These are phyloP conservation scores for Kluyveromyces marxianus DNA, from an alignment of 1,139 yeast species.

Conservation along the genomic window DNA sequence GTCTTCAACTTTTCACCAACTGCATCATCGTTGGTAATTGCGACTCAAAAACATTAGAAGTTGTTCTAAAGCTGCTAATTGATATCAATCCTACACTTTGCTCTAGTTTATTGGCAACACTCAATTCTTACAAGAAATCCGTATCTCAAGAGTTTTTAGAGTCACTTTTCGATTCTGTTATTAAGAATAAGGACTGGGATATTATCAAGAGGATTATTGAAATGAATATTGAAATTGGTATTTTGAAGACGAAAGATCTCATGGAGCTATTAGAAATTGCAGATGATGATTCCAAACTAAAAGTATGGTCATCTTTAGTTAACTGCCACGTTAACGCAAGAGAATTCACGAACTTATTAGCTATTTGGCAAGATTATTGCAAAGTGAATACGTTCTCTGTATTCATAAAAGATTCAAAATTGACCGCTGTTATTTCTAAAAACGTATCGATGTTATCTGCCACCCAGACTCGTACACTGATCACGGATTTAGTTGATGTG, in stretches of 20 bases:
- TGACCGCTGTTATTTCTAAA: constrained; percentile 35
- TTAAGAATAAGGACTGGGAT: constrained; percentile 34
- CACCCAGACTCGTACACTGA: constrained; percentile 34
- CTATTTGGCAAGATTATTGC: constrained; percentile 40
- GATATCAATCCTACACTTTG: constrained; percentile 33
- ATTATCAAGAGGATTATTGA: constrained; percentile 39
- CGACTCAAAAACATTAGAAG: constrained; percentile 34
- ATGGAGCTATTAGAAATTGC: constrained; percentile 21
- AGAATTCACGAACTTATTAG: constrained; percentile 46
- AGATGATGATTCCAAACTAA: constrained; percentile 16
- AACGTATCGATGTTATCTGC: constrained; percentile 40
- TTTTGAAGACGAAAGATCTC: constrained; percentile 31
- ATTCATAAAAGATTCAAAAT: constrained; percentile 27
- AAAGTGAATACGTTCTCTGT: constrained; percentile 13
- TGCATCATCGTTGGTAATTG: constrained; percentile 20
- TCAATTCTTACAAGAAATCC: constrained; percentile 39
- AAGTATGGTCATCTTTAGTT: constrained; percentile 37
- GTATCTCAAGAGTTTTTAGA: constrained; percentile 42
- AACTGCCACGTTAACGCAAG: constrained; percentile 50
- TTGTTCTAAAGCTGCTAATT: constrained; percentile 36
- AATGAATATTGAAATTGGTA: constrained; percentile 47
- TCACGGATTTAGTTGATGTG: constrained; percentile 12
- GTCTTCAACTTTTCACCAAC: constrained; percentile 19
- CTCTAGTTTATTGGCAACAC: constrained; percentile 34
- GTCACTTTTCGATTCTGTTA: constrained; percentile 24